Percentiles rank a stretch among this genome's conserved stretches.
These are phyloP conservation scores for Cruciata laevipes DNA, from an alignment of 257 asterid genomes.

Conservation along the genomic window DNA sequence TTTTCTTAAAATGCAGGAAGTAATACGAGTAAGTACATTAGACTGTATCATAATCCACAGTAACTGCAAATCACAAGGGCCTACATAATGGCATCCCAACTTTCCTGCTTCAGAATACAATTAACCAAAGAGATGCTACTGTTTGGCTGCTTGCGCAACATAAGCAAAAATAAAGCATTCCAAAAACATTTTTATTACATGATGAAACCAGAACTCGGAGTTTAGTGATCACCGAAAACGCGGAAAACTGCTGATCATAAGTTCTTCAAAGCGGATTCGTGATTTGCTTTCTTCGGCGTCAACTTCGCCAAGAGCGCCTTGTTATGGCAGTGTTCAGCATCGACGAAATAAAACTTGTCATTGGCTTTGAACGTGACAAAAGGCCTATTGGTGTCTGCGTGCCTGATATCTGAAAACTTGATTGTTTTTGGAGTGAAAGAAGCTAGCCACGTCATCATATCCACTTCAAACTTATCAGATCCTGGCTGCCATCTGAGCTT, in stretches of 20 bases:
- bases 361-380: constrained; percentile 80
- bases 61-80: not conserved
- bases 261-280: constrained; percentile 64
- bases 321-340: constrained; percentile 77
- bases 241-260: constrained; percentile 31
- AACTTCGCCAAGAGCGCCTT: constrained; percentile 79
- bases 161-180: not conserved
- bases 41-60: not conserved
- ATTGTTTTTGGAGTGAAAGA: constrained; percentile 52
- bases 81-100: no score
- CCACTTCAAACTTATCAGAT: constrained; percentile 85
- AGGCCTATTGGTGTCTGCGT: constrained; percentile 71
- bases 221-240: not conserved
- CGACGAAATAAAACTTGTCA: constrained; percentile 60
- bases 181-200: not conserved
- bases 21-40: no score
- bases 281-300: constrained; percentile 56
- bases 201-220: constrained; percentile 3
- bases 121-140: not conserved
- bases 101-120: not conserved
- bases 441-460: constrained; percentile 93
- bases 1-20: no score
- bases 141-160: not conserved
- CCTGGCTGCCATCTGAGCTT: constrained; percentile 93
- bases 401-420: constrained; percentile 78